Percentiles rank a stretch among this genome's conserved stretches.
phyloP scores from a whole-genome alignment of 495 filamentous ascomycete species.

The Schizothecium vesticola region DNA sequence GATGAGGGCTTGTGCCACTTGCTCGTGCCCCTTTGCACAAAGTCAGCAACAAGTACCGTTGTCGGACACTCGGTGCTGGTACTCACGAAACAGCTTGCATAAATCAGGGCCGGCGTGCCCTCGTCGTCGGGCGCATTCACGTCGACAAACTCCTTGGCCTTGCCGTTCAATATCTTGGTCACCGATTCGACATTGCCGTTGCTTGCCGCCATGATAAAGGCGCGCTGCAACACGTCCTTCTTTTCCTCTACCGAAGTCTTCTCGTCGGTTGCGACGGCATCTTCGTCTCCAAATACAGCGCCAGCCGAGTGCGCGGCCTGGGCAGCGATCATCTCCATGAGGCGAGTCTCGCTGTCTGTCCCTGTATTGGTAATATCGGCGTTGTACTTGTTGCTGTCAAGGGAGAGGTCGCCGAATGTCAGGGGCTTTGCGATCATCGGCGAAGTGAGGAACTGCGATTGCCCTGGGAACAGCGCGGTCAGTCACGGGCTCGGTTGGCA shows the following conservation, averaged over 20 bases:
- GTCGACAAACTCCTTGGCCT: conserved; percentile 72
- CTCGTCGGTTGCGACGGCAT: conserved; percentile 66
- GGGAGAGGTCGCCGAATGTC: conserved; percentile 71
- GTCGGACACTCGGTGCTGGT: neutral
- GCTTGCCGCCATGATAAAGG: conserved; percentile 91
- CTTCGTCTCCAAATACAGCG: conserved; percentile 67
- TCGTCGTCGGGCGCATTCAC: conserved; percentile 91
- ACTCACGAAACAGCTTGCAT: conserved; percentile 96
- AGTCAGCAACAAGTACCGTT: conserved; percentile 17
- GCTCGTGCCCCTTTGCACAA: conserved; percentile 70
- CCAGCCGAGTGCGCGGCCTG: conserved; percentile 80
- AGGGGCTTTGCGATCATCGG: conserved; percentile 79
- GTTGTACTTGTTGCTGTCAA: conserved; percentile 69
- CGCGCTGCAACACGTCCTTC: conserved; percentile 72
- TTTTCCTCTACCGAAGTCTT: conserved; percentile 74
- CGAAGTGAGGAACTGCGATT: conserved; percentile 87
- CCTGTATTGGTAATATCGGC: conserved; percentile 54
- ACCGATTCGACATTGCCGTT: conserved; percentile 89
- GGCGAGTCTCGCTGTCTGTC: conserved; percentile 74
- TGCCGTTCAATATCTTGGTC: conserved; percentile 66
- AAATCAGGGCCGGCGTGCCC: conserved; percentile 90
- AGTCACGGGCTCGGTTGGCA: conserved; percentile 9
- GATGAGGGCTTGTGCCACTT: conserved; percentile 77
- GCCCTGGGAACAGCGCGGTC: conserved; percentile 52
- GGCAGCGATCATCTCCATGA: conserved; percentile 94